Evolutionary conservation across 352 stramenopile species (phyloP).

Genomic region (Phytophthora melonis): DNA sequence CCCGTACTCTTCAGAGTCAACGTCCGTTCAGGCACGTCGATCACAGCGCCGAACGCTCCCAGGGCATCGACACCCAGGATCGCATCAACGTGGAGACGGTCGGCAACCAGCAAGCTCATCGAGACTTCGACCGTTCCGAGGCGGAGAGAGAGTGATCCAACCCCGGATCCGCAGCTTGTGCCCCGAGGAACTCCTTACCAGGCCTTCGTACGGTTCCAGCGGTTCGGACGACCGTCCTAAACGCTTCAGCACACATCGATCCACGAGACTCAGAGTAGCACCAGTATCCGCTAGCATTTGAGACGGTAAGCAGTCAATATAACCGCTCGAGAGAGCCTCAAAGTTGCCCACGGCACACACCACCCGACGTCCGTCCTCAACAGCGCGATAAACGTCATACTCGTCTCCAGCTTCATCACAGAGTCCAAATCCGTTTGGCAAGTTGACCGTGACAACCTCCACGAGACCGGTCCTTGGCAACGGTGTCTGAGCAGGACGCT

Average conservation of each 20-base stretch:
- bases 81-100: background rate
- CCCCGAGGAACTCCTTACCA: background rate
- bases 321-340: background rate
- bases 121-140: background rate
- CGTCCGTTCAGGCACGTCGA: background rate
- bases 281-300: slow-evolving; percentile 9
- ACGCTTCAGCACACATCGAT: background rate
- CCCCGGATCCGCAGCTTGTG: background rate
- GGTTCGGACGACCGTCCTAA: background rate
- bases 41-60: background rate
- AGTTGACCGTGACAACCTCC: background rate
- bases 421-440: background rate
- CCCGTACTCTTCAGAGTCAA: slow-evolving; percentile 1
- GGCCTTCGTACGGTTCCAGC: background rate
- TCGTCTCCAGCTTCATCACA: background rate
- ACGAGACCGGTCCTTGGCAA: background rate
- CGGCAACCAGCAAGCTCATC: background rate
- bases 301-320: slow-evolving; percentile 6
- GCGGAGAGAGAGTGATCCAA: background rate
- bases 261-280: slow-evolving; percentile 6
- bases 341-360: slow-evolving; percentile 4
- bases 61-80: slow-evolving; percentile 4
- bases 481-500: background rate
- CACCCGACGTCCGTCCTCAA: background rate
- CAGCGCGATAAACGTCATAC: background rate